Percentiles rank a stretch among this genome's conserved stretches.
These are phyloP conservation scores for Ceratobasidium papillatum DNA, from an alignment of 1,284 basidiomycete species.

Conservation along the genomic window DNA sequence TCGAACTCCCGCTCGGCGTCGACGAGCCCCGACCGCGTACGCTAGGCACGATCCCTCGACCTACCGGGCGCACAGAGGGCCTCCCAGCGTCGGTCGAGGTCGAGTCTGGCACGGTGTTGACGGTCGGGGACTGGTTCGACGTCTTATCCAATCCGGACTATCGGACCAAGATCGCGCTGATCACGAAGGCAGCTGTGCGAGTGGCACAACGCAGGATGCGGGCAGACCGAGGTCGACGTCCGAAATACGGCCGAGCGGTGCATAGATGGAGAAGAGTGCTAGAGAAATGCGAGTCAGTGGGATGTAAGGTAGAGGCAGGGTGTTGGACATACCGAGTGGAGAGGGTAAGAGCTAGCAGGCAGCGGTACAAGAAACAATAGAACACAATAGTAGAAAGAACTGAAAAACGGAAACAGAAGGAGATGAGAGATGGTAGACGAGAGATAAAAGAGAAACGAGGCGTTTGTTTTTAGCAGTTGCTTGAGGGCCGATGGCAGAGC, in stretches of 20 bases:
- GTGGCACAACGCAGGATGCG: background rate
- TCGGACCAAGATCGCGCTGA: background rate
- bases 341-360: background rate
- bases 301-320: background rate
- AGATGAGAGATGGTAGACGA: background rate
- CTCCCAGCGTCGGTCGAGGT: background rate
- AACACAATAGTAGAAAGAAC: background rate
- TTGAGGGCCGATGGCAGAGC: no score
- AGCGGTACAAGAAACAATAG: background rate
- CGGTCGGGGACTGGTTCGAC: background rate
- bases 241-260: background rate
- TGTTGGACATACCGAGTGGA: background rate
- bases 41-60: background rate
- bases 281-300: background rate
- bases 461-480: no score
- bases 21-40: background rate
- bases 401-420: background rate
- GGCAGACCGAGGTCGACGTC: background rate
- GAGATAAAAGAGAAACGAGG: no score
- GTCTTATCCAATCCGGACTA: constrained; percentile 2
- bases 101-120: background rate
- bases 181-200: background rate
- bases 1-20: background rate
- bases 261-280: background rate
- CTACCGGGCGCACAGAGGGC: background rate